Percentiles rank a stretch among this genome's conserved stretches.
Conservation (phyloP, 805 yeast genomes). For the Yamadazyma tumulicola region DNA sequence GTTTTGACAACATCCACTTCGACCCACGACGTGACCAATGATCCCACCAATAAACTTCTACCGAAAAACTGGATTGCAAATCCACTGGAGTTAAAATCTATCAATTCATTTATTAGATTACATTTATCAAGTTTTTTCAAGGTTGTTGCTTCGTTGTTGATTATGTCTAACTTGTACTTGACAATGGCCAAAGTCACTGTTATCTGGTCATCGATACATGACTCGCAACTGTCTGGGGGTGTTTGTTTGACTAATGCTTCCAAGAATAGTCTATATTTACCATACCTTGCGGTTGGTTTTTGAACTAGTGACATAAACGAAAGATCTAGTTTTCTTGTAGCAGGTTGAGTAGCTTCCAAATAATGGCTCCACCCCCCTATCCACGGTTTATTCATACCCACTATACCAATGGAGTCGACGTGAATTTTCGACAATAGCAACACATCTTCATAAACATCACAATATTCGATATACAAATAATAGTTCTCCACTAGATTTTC, state of each 20-base stretch:
- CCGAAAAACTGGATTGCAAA: slow-evolving; percentile 32
- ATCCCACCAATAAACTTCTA: slow-evolving; percentile 40
- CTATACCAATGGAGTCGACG: neutral
- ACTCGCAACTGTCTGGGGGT: too few relatives aligned
- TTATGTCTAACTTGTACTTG: slow-evolving; percentile 5
- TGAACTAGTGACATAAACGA: slow-evolving; percentile 53
- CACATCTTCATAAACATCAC: slow-evolving; percentile 11
- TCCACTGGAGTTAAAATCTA: slow-evolving; percentile 3
- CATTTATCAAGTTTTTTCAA: slow-evolving; percentile 1
- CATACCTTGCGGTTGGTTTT: slow-evolving; percentile 48
- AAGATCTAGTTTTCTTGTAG: slow-evolving; percentile 37
- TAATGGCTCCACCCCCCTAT: slow-evolving; percentile 30
- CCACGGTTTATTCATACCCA: slow-evolving; percentile 15
- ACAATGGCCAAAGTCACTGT: slow-evolving; percentile 2
- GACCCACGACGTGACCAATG: slow-evolving; percentile 39
- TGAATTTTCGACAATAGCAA: slow-evolving; percentile 4
- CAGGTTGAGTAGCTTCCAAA: slow-evolving; percentile 42
- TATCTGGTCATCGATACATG: too few relatives aligned
- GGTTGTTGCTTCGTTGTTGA: slow-evolving; percentile 5
- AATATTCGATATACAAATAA: slow-evolving; percentile 13
- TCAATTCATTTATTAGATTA: slow-evolving; percentile 2
- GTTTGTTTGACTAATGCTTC: slow-evolving; percentile 23
- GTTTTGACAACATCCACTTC: slow-evolving; percentile 14
- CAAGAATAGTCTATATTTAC: slow-evolving; percentile 50
- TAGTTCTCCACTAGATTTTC: neutral